Evolutionary conservation across 768 basidiomycete species (phyloP), one percentile per base, ranked within the genome.

Genomic region (Tubosaeta sp.): DNA sequence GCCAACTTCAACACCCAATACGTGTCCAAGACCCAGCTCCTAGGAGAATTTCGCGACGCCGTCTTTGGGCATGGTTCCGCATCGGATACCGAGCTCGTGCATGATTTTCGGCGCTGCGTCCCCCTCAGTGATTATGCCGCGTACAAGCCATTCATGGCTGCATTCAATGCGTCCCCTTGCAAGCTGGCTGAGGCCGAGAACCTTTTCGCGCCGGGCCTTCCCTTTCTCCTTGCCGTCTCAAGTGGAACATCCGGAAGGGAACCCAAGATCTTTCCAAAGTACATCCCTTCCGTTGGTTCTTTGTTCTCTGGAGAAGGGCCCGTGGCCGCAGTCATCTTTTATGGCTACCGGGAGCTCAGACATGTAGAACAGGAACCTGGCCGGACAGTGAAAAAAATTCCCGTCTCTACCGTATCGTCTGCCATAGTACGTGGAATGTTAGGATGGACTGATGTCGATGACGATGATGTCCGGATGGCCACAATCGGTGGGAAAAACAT

Each of bases 141-240:
- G 12, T 59, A 59, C 34, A 24, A 50, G 27, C 55, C 57, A 0
- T 56, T 48, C 46, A 34, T 48, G 7, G 30, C 22, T 4, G 53
- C 29, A 39, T 53, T 59, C n/a, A 21, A 56, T 14, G 51, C 29
- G 14, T 13, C 7, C 1, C 52, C 46, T 18, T 59, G 55, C 46
- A 53, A 46, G 30, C 49, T 51, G 11, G 22, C 32, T 12, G 42
- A 53, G 3, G 49, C 56, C 18, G 36, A 48, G 24, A 32, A 59
- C 32, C 46, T 59, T 36, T 48, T 59, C 19, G 41, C 55, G 6
- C 58, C 55, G 1, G 58, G 55, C 11, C 29, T 59, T 12, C 58
- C 58, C 6, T 24, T 22, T 29, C 14, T 16, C 31, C 13, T 59
- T 1, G 49, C 38, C 4, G 13, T 36, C 21, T 51, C 58, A 1